phyloP scores from a whole-genome alignment of 139 green algal genomes.

The Tetraselmis striata region DNA sequence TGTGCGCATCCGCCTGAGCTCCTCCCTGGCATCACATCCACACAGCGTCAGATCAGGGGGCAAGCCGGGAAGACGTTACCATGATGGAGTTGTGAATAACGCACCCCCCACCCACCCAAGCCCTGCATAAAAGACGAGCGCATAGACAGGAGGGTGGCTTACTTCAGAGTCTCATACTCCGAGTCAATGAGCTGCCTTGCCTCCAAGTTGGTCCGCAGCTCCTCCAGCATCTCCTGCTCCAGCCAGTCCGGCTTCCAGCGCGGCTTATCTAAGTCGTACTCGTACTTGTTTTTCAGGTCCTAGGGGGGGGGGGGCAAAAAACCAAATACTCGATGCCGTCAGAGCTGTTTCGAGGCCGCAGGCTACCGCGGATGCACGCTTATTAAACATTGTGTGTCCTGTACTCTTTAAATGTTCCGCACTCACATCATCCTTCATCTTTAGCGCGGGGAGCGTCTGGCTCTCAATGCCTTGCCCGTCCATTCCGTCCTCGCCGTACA shows the following conservation, averaged over 20 bases:
- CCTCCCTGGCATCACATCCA: conserved; percentile 30
- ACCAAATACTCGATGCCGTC: too few relatives aligned
- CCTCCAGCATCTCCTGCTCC: conserved; percentile 39
- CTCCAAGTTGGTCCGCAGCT: conserved; percentile 45
- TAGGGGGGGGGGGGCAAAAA: too few relatives aligned
- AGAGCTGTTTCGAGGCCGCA: too few relatives aligned
- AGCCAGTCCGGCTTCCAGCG: conserved; percentile 56
- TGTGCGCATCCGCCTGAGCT: conserved; percentile 68
- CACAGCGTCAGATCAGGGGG: too few relatives aligned
- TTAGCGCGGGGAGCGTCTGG: conserved; percentile 78
- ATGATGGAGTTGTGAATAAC: too few relatives aligned
- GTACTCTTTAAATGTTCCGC: too few relatives aligned
- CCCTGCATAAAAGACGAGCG: too few relatives aligned
- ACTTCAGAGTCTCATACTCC: conserved; percentile 25
- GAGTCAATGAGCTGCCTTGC: conserved; percentile 37
- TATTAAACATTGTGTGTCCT: too few relatives aligned
- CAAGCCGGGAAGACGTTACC: conserved; percentile 19
- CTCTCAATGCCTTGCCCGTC: conserved; percentile 86
- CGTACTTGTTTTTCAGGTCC: conserved; percentile 29
- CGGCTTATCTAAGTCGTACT: conserved; percentile 49
- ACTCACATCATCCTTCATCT: conserved; percentile 16
- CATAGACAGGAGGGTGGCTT: too few relatives aligned
- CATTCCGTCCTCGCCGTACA: conserved; percentile 99
- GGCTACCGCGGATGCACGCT: too few relatives aligned
- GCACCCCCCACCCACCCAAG: too few relatives aligned